These are phyloP conservation scores for Bullera alba DNA, from an alignment of 768 basidiomycete genomes.

Conservation along the genomic window DNA sequence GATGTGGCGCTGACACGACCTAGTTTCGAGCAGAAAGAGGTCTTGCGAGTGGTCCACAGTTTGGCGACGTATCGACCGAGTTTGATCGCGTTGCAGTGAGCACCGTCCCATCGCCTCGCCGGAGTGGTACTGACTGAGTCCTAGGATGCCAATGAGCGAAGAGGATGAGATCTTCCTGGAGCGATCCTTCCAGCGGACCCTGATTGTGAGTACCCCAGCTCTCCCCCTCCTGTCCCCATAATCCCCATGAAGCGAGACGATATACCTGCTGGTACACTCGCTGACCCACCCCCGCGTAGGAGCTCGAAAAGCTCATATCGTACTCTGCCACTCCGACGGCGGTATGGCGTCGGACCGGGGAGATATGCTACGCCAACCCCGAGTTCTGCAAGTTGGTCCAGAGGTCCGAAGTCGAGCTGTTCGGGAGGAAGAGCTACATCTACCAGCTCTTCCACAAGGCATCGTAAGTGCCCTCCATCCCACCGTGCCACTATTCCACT, in stretches of 20 bases:
- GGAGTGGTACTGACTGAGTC: neutral
- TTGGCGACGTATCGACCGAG: conserved; percentile 94
- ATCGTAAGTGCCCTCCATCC: conserved; percentile 66
- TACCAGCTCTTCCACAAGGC: conserved; percentile 83
- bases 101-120: neutral
- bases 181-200: conserved; percentile 85
- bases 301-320: conserved; percentile 92
- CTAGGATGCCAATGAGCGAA: conserved; percentile 79
- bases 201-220: conserved; percentile 57
- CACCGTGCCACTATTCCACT: neutral
- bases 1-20: neutral
- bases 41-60: conserved; percentile 85
- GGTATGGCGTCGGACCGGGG: conserved; percentile 95
- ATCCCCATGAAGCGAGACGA: neutral
- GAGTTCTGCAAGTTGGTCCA: conserved; percentile 93
- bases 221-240: neutral
- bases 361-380: conserved; percentile 91
- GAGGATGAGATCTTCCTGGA: conserved; percentile 97
- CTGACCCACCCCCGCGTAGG: conserved; percentile 54
- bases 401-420: conserved; percentile 77
- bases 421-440: conserved; percentile 57
- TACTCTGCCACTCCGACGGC: conserved; percentile 96
- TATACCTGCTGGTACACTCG: neutral
- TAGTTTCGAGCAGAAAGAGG: conserved; percentile 94
- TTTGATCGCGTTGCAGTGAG: conserved; percentile 77